Conservation (phyloP, 2,329 filamentous ascomycete species). For the Fusarium virguliforme region DNA sequence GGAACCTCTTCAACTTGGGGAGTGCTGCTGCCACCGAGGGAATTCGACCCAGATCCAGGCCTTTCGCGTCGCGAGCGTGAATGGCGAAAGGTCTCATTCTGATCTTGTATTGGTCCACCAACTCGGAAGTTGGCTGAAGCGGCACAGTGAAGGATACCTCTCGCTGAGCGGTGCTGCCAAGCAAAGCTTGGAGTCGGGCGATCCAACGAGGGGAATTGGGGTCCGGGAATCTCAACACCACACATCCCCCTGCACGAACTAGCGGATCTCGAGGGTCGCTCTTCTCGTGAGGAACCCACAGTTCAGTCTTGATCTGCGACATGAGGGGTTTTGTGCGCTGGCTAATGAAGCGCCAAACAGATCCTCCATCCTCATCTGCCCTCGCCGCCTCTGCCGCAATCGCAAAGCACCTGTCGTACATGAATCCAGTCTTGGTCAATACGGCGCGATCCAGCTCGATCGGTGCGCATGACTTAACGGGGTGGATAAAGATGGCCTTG, state of each 20-base stretch:
- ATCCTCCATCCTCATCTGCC: constrained; percentile 30
- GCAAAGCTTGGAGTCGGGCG: rapidly evolving
- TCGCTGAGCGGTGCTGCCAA: background rate
- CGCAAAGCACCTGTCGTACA: constrained; percentile 50
- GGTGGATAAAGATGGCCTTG: constrained; percentile 52
- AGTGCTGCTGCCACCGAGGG: constrained; percentile 21
- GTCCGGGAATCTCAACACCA: constrained; percentile 29
- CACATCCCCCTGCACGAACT: constrained; percentile 2
- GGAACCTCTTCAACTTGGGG: constrained; percentile 33
- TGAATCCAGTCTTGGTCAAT: constrained; percentile 49
- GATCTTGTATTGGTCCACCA: background rate
- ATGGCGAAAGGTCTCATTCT: constrained; percentile 27
- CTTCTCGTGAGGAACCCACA: constrained; percentile 23
- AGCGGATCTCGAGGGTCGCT: background rate
- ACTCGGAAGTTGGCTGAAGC: background rate
- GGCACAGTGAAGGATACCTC: constrained; percentile 19
- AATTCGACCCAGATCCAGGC: constrained; percentile 21
- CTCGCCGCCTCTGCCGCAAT: constrained; percentile 51
- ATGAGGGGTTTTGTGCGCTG: constrained; percentile 47
- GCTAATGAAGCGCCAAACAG: constrained; percentile 50
- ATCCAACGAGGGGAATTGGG: background rate
- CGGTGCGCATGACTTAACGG: constrained; percentile 51
- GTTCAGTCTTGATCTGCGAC: constrained; percentile 36
- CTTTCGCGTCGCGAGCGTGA: constrained; percentile 32
- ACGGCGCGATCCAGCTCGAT: constrained; percentile 46